Evolutionary conservation across 805 yeast genomes (phyloP).

Genomic region (Metschnikowia shivogae): DNA sequence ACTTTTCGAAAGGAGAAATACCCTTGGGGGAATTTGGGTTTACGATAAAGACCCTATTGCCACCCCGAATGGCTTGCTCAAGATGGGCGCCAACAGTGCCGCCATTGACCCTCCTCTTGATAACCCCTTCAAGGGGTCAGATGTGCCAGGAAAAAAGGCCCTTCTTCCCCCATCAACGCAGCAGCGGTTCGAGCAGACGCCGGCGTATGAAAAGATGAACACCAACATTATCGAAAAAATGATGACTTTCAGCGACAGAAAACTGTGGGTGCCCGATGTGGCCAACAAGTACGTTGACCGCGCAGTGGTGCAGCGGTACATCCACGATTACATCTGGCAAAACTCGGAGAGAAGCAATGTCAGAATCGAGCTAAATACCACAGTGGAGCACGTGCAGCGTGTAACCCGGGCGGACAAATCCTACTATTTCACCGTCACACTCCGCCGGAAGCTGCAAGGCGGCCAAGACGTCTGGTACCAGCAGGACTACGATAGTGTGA

Average conservation of each 20-base stretch:
- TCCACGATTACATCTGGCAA: conserved; percentile 25
- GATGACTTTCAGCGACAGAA: conserved; percentile 44
- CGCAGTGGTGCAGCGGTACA: conserved; percentile 24
- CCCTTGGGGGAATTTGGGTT: conserved; percentile 44
- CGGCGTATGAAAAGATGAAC: conserved; percentile 21
- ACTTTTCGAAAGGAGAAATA: conserved; percentile 38
- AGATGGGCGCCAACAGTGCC: conserved; percentile 19
- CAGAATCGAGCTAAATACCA: conserved; percentile 26
- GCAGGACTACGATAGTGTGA: conserved; percentile 32
- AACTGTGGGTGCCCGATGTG: conserved; percentile 30
- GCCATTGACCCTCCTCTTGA: conserved; percentile 25
- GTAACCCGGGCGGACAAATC: conserved; percentile 12
- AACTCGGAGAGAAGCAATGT: conserved; percentile 18
- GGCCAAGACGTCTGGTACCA: conserved; percentile 34
- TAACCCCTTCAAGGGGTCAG: conserved; percentile 18
- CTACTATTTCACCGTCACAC: conserved; percentile 26
- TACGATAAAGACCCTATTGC: conserved; percentile 21
- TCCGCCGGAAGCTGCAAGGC: conserved; percentile 23
- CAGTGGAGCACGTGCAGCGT: conserved; percentile 37
- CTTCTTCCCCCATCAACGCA: conserved; percentile 13
- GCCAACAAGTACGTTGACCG: conserved; percentile 26
- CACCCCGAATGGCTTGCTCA: conserved; percentile 13
- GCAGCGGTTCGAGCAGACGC: conserved; percentile 28
- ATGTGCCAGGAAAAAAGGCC: not conserved
- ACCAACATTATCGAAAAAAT: conserved; percentile 43